Base-by-base conservation (phyloP, 768 basidiomycete species). In the Cytidiella melzeri region DNA sequence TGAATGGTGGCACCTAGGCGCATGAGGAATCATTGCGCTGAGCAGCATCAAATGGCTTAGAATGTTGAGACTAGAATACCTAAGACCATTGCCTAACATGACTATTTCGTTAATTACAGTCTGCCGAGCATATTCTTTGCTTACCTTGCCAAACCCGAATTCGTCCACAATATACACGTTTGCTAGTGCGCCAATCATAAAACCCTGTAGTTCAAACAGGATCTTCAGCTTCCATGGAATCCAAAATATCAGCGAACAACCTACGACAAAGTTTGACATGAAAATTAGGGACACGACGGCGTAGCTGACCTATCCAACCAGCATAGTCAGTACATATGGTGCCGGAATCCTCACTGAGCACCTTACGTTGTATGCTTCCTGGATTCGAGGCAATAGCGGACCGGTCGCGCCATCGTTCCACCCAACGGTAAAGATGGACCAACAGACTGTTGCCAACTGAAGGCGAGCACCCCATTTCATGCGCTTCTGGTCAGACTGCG, bases 391-490 rank as follows among this genome's bases (percentile, higher is more conserved):
- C 10, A 92, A 64, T 19, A 92, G 66, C 1, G 89, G 87, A 3
- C 89, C 89, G 12, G 78, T 77, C 0, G 81, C 74, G 12, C 81
- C 82, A 63, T 88, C 88, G 55, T 84, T 87, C 86, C 87, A 91
- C 25, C 89, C 89, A 15, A 72, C 70, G 6, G 85, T 64, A 52
- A 83, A 81, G 42, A 83, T 47, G n/a, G 69, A 64, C 67, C 71
- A 79, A 56, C 80, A 84, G 37, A 84, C 65, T 2, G 82, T 64
- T 23, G 65, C 53, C 50, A 83, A 76, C 52, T 85, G 81, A 25
- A 81, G 60, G 45, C 43, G 26, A 19, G 47, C 44, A 34, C 30
- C 30, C 30, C 30, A 34, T 34, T 15, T 34, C 15, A 15, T 15
- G 15, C 9, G 9, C 15, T 34, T 34, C 30, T 34, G 9, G 15